phyloP scores from a whole-genome alignment of 371 early-diverging fungal genomes.

The Rhizomucor pusillus region DNA sequence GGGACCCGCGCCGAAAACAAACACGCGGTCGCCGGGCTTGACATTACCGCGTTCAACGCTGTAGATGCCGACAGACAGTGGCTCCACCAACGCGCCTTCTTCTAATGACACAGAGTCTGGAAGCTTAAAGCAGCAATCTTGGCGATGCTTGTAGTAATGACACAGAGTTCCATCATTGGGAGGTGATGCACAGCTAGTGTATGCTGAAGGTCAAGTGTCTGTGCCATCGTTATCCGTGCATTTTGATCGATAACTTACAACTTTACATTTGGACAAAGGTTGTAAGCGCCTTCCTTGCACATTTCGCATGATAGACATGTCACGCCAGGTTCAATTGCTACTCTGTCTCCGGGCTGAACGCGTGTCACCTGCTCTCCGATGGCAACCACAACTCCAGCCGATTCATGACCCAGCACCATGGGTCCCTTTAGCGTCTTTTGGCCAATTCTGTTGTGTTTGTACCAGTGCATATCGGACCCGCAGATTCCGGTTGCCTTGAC shows the following conservation, averaged over 20 bases:
- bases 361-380: slow-evolving; percentile 51
- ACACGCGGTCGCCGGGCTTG: slow-evolving; percentile 62
- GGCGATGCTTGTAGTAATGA: slow-evolving; percentile 37
- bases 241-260: slow-evolving; percentile 20
- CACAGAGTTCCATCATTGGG: slow-evolving; percentile 50
- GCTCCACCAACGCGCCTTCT: slow-evolving; percentile 49
- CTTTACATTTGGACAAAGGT: slow-evolving; percentile 44
- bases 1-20: slow-evolving; percentile 45
- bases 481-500: slow-evolving; percentile 49
- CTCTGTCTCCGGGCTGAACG: slow-evolving; percentile 67
- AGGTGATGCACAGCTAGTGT: slow-evolving; percentile 33
- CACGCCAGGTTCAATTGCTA: slow-evolving; percentile 63
- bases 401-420: slow-evolving; percentile 76
- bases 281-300: slow-evolving; percentile 49
- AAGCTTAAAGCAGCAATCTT: slow-evolving; percentile 48
- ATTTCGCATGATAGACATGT: slow-evolving; percentile 58
- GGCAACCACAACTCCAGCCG: slow-evolving; percentile 62
- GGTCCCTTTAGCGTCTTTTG: slow-evolving; percentile 42
- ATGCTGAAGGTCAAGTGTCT: not conserved
- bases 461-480: slow-evolving; percentile 49
- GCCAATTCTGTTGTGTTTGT: slow-evolving; percentile 36
- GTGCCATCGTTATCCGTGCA: too few species aligned
- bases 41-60: slow-evolving; percentile 56
- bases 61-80: slow-evolving; percentile 45
- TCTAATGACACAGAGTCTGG: slow-evolving; percentile 55